Percentiles rank a stretch among this genome's conserved stretches.
phyloP scores from a whole-genome alignment of 805 yeast species.

The Candida krabiensis region DNA sequence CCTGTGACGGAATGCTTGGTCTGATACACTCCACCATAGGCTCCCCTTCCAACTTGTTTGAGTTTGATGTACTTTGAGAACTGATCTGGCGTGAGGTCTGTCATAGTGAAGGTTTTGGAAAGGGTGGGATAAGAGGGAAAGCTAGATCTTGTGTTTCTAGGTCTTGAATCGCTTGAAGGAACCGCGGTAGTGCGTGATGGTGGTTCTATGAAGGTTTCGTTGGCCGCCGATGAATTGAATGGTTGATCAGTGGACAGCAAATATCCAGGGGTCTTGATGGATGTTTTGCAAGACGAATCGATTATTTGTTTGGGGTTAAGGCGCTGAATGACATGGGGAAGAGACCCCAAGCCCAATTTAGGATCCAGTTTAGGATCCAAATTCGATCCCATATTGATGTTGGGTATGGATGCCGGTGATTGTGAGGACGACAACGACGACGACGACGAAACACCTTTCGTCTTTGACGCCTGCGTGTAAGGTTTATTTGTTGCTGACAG shows the following conservation, averaged over 20 bases:
- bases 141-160: no score
- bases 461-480: no score
- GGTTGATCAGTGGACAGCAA: not conserved
- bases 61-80: constrained; percentile 47
- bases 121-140: not conserved
- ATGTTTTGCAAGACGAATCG: no score
- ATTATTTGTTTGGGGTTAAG: constrained; percentile 2
- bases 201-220: not conserved
- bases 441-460: no score
- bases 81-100: constrained; percentile 17
- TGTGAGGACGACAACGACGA: not conserved
- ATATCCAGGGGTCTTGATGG: not conserved
- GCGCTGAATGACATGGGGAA: constrained; percentile 3
- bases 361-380: no score
- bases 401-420: not conserved
- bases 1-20: constrained; percentile 12
- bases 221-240: constrained; percentile 1
- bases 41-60: constrained; percentile 83
- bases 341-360: no score
- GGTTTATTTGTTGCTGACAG: no score
- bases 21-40: constrained; percentile 81
- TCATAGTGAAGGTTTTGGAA: constrained; percentile 9
- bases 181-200: not conserved
- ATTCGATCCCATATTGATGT: constrained; percentile 3
- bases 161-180: constrained; percentile 1